phyloP scores from a whole-genome alignment of 352 stramenopile species.

The Phytophthora pinifolia region DNA sequence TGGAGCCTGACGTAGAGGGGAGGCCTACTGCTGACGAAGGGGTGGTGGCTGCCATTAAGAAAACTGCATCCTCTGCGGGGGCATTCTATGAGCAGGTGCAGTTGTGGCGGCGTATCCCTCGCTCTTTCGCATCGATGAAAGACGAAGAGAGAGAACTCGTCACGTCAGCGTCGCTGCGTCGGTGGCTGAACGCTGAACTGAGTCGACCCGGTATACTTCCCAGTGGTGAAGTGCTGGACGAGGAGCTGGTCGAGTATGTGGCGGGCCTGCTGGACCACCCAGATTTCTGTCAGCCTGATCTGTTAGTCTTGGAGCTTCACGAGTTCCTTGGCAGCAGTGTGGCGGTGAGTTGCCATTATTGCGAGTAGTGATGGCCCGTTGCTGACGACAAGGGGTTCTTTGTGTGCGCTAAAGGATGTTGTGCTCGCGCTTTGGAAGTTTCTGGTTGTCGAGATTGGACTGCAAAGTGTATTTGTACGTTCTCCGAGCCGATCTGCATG shows the following conservation, averaged over 20 bases:
- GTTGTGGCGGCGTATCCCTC: conserved; percentile 52
- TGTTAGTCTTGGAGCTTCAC: conserved; percentile 59
- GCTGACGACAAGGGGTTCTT: conserved; percentile 4
- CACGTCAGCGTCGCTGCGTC: conserved; percentile 23
- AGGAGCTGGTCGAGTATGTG: conserved; percentile 69
- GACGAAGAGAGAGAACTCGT: conserved; percentile 27
- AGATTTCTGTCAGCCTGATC: conserved; percentile 69
- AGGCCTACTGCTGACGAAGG: background rate
- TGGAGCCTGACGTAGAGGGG: conserved; percentile 10
- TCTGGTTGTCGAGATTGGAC: conserved; percentile 61
- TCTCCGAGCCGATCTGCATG: background rate
- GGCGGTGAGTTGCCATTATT: conserved; percentile 24
- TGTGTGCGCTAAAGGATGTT: conserved; percentile 39
- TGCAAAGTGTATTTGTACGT: conserved; percentile 52
- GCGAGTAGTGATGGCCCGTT: conserved; percentile 2
- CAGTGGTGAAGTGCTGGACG: conserved; percentile 36
- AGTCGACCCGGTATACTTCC: conserved; percentile 35
- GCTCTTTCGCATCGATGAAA: conserved; percentile 36
- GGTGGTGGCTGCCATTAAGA: conserved; percentile 29
- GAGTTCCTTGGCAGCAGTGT: conserved; percentile 62
- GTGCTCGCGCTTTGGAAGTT: conserved; percentile 79
- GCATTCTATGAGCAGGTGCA: conserved; percentile 49
- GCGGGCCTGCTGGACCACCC: conserved; percentile 64
- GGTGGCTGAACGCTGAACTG: conserved; percentile 52
- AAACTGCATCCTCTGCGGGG: conserved; percentile 24